A percentile compares a stretch with the other conserved stretches of the same genome.
These are phyloP conservation scores for Caloboletus inedulis DNA, from an alignment of 1,284 basidiomycete species.

Conservation along the genomic window DNA sequence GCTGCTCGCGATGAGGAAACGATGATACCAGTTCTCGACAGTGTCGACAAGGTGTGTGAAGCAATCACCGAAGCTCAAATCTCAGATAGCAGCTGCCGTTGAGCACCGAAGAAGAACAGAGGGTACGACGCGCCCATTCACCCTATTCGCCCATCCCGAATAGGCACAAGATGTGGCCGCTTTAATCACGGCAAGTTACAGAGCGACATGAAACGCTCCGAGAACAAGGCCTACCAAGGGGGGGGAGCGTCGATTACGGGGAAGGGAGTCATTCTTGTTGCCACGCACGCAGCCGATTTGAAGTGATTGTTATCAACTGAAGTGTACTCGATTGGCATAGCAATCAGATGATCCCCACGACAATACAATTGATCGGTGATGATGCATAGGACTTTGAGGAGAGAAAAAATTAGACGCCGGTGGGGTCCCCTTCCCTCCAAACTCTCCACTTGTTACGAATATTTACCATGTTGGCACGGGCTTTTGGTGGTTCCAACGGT, in stretches of 20 bases:
- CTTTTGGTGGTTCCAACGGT: not conserved
- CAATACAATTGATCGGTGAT: not conserved
- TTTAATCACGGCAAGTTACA: not conserved
- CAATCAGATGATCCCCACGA: not conserved
- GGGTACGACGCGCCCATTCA: not conserved
- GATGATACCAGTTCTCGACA: not conserved
- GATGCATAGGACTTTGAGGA: not conserved
- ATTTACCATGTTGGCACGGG: not conserved
- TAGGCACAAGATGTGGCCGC: constrained; percentile 1
- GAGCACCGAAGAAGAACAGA: not conserved
- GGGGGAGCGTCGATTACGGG: not conserved
- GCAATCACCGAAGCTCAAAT: constrained; percentile 3
- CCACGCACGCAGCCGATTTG: not conserved
- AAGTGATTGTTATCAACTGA: not conserved
- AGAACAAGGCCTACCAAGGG: not conserved
- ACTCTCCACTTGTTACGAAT: not conserved
- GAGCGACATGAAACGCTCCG: constrained; percentile 11
- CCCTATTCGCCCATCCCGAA: constrained; percentile 4
- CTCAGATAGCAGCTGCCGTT: not conserved
- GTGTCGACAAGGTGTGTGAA: constrained; percentile 4
- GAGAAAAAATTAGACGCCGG: not conserved
- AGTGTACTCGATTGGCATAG: not conserved
- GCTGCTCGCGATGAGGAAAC: not conserved
- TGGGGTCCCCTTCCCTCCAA: not conserved
- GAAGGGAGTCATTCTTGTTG: not conserved